Evolutionary conservation across 768 basidiomycete genomes (phyloP).

Genomic region (Tephrocybe rancida): DNA sequence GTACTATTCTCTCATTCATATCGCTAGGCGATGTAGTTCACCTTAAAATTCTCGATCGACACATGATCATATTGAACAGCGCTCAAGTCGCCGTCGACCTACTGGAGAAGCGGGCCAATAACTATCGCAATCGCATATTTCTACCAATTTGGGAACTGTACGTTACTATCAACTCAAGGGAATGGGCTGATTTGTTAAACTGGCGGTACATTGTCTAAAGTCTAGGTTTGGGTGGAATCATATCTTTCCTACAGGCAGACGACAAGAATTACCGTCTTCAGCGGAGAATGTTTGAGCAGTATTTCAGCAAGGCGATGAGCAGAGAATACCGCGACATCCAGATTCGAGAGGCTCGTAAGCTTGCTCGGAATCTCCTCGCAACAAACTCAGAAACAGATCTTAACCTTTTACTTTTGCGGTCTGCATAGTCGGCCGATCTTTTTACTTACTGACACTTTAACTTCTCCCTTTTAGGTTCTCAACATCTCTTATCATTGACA

Average conservation of each 20-base stretch:
- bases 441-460: background rate
- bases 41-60: slow-evolving; percentile 22
- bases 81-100: slow-evolving; percentile 25
- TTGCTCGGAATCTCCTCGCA: slow-evolving; percentile 27
- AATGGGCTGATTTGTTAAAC: slow-evolving; percentile 3
- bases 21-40: background rate
- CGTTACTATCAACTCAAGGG: background rate
- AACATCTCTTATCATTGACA: slow-evolving; percentile 21
- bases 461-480: slow-evolving; percentile 19
- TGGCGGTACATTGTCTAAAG: slow-evolving; percentile 11
- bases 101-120: slow-evolving; percentile 22
- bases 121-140: slow-evolving; percentile 24
- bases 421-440: background rate
- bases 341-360: slow-evolving; percentile 29
- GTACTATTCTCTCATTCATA: background rate
- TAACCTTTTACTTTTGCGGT: background rate
- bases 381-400: slow-evolving; percentile 9
- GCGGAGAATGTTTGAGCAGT: slow-evolving; percentile 20
- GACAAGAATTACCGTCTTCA: slow-evolving; percentile 21
- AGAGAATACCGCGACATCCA: slow-evolving; percentile 25
- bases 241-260: background rate
- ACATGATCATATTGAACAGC: slow-evolving; percentile 24
- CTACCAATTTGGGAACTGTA: slow-evolving; percentile 20
- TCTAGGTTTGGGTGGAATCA: slow-evolving; percentile 12
- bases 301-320: slow-evolving; percentile 22